These are phyloP conservation scores for Russula vinacea DNA, from an alignment of 768 basidiomycete genomes.

Conservation along the genomic window DNA sequence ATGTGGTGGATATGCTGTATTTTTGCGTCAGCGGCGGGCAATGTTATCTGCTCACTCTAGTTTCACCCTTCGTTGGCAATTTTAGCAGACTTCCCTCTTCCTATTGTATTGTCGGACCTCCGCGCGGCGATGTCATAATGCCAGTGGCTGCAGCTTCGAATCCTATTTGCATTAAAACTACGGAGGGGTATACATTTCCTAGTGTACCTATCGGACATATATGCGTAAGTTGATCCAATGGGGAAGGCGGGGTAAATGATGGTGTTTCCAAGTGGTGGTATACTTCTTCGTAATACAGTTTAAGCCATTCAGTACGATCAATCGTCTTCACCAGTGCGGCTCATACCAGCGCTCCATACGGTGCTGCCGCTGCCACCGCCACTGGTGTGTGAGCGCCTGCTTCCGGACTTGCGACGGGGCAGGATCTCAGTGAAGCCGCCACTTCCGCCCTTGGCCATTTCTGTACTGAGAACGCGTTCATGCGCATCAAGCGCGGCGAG, in stretches of 20 bases:
- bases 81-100: background rate
- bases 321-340: constrained; percentile 48
- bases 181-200: constrained; percentile 25
- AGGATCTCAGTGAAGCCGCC: constrained; percentile 80
- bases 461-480: constrained; percentile 66
- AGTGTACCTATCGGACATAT: constrained; percentile 20
- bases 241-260: constrained; percentile 27
- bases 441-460: constrained; percentile 68
- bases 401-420: constrained; percentile 47
- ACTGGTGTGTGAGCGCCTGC: constrained; percentile 54
- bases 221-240: constrained; percentile 18
- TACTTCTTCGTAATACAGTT: constrained; percentile 10
- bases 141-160: background rate
- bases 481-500: constrained; percentile 77
- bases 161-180: constrained; percentile 21
- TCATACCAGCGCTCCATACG: constrained; percentile 85
- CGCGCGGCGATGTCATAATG: background rate
- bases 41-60: background rate
- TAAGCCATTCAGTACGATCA: constrained; percentile 22
- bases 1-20: constrained; percentile 1
- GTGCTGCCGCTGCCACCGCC: constrained; percentile 74
- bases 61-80: constrained; percentile 7
- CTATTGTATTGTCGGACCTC: background rate
- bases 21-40: background rate
- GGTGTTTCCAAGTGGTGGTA: constrained; percentile 1